phyloP scores from a whole-genome alignment of 352 stramenopile genomes.

The Globisporangium barbulae region DNA sequence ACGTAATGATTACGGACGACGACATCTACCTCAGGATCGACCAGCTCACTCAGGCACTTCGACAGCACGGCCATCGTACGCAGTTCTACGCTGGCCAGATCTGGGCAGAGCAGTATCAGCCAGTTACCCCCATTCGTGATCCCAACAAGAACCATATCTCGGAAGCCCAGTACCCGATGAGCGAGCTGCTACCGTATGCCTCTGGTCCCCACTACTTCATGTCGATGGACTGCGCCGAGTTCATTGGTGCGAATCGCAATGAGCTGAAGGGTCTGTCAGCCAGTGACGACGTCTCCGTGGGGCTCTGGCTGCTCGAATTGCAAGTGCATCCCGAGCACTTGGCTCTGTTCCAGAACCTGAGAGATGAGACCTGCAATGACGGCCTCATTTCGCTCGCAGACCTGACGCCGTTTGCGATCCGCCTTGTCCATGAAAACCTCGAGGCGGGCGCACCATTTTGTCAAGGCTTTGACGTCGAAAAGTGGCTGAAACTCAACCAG shows the following conservation, averaged over 20 bases:
- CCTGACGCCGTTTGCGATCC: constrained; percentile 35
- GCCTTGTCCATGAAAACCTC: constrained; percentile 47
- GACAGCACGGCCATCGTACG: constrained; percentile 8
- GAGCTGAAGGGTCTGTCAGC: constrained; percentile 18
- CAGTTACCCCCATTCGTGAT: constrained; percentile 24
- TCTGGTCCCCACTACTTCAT: constrained; percentile 46
- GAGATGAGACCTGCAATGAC: constrained; percentile 28
- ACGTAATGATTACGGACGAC: constrained; percentile 60
- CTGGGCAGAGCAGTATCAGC: constrained; percentile 25
- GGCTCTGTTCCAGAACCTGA: constrained; percentile 38
- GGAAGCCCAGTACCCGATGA: constrained; percentile 27
- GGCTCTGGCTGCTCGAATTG: constrained; percentile 47
- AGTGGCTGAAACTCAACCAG: constrained; percentile 29
- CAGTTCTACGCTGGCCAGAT: constrained; percentile 37
- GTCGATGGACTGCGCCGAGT: constrained; percentile 41
- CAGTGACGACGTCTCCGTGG: constrained; percentile 53
- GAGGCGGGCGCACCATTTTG: constrained; percentile 28
- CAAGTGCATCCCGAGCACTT: constrained; percentile 44
- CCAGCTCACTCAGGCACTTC: constrained; percentile 14
- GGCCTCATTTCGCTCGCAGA: constrained; percentile 44
- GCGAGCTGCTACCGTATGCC: constrained; percentile 30
- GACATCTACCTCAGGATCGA: constrained; percentile 48
- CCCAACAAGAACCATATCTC: constrained; percentile 32
- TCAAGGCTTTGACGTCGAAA: constrained; percentile 29
- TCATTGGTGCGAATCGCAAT: constrained; percentile 32